Evolutionary conservation across 495 filamentous ascomycete species (phyloP), one percentile per base, ranked within the genome.

Genomic region (Trichoderma orchidacearum): DNA sequence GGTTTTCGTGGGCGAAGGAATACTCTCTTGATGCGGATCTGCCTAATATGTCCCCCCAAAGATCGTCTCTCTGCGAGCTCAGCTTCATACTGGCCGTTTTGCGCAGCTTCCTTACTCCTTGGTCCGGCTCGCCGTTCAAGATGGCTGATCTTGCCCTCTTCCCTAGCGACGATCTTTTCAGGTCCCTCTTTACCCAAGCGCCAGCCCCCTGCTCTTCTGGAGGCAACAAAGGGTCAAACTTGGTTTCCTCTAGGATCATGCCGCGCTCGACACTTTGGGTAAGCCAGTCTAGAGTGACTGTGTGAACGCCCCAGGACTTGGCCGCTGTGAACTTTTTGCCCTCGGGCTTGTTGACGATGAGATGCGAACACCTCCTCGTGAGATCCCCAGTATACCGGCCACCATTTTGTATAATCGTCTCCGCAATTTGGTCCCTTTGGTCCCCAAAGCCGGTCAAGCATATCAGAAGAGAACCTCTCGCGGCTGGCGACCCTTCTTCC

Each of bases 381-480:
- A 98, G 77, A 63, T 97, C 90, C 53, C 85, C 87, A 27, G 85
- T 80, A 64, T 96, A 97, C 38, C 80, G 73, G 7, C 84, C 93
- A 30, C 91, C 89, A 63, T 96, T 83, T 15, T 72, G 64, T 55
- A 68, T 68, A 28, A 90, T 77, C 21, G 70, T 76, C 50, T 67
- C 59, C 59, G 85, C 75, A 62, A 96, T 83, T 45, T 78, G 66
- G 50, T 80, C 78, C 51, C 91, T 78, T 61, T 86, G 78, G 63
- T 96, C 86, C 28, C 90, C 82, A 62, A 96, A 94, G 2, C 93
- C 94, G 3, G 93, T 97, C 59, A 96, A 77, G 63, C 89, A 95
- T 53, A 95, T 85, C 17, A 81, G 78, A 28, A 96, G 74, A 7
- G 77, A 80, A 29, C 62, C 58, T 35, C 69, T 66, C 30, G 63